phyloP scores from a whole-genome alignment of 2,329 filamentous ascomycete species.

The Mariannaea elegans region DNA sequence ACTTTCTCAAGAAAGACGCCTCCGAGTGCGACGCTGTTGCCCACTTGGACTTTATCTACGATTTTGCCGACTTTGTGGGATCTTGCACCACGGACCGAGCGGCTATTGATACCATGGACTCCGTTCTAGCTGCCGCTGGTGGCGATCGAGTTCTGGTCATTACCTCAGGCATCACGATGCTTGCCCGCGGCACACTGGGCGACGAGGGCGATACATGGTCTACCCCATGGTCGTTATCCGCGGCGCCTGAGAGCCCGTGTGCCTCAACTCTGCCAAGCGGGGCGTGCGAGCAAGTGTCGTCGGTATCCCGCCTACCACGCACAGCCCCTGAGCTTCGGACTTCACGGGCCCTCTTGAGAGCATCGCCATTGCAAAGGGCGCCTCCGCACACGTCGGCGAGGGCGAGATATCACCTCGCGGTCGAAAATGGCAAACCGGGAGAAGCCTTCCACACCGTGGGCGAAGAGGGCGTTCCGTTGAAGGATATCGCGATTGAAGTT shows the following conservation, averaged over 20 bases:
- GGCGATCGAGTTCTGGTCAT: constrained; percentile 46
- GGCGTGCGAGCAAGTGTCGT: constrained; percentile 47
- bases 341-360: constrained; percentile 42
- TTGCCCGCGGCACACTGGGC: constrained; percentile 36
- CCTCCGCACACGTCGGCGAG: constrained; percentile 46
- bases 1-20: constrained; percentile 44
- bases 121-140: constrained; percentile 39
- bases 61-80: constrained; percentile 42
- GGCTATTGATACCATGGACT: constrained; percentile 49
- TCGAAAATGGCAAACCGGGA: constrained; percentile 49
- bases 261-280: constrained; percentile 36
- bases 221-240: constrained; percentile 22
- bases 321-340: constrained; percentile 43
- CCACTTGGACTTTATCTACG: constrained; percentile 53
- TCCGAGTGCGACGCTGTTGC: constrained; percentile 47
- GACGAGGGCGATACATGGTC: constrained; percentile 41
- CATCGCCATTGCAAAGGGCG: constrained; percentile 41
- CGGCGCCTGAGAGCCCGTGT: constrained; percentile 36
- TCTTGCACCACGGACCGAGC: constrained; percentile 41
- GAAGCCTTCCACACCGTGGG: constrained; percentile 48
- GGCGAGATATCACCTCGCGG: constrained; percentile 46
- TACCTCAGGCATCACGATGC: constrained; percentile 47
- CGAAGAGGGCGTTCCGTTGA: constrained; percentile 46
- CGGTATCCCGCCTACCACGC: constrained; percentile 50
- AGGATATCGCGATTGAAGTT: constrained; percentile 47